Evolutionary conservation across 139 green algal species (phyloP).

Genomic region (Pleodorina starrii): DNA sequence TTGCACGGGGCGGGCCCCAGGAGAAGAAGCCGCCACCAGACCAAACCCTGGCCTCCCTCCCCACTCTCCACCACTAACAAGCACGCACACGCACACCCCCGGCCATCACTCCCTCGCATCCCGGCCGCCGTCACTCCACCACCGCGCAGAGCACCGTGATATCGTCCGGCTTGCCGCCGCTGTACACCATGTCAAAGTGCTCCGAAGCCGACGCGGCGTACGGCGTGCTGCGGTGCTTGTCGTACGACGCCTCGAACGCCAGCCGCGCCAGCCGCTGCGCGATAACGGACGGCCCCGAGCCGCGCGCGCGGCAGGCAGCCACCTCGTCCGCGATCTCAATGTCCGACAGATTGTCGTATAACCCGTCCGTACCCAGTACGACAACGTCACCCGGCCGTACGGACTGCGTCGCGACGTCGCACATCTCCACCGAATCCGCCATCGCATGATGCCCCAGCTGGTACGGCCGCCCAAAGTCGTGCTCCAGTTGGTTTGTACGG

Average conservation of each 20-base stretch:
- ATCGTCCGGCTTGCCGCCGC: conserved; percentile 62
- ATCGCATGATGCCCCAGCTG: conserved; percentile 85
- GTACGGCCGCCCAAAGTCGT: conserved; percentile 93
- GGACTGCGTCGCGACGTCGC: conserved; percentile 81
- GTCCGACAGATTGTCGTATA: conserved; percentile 94
- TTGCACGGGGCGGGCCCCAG: no score
- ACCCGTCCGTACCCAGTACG: conserved; percentile 90
- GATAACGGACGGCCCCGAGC: conserved; percentile 37
- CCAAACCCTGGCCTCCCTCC: no score
- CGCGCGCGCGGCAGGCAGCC: background rate
- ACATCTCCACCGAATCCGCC: conserved; percentile 71
- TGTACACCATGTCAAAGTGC: conserved; percentile 93
- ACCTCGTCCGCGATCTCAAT: conserved; percentile 73
- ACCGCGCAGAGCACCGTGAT: conserved; percentile 75
- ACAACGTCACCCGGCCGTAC: conserved; percentile 87
- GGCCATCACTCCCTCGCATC: no score
- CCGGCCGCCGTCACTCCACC: background rate
- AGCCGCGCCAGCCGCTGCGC: conserved; percentile 69
- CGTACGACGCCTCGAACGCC: conserved; percentile 82
- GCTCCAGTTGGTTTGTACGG: conserved; percentile 90
- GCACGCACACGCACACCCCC: no score
- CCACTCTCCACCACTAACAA: no score
- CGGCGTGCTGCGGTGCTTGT: conserved; percentile 83
- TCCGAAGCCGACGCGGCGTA: conserved; percentile 89
- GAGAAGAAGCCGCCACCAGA: no score